Evolutionary conservation across 257 asterid species (phyloP).

Genomic region (Solanum ossicruentum): DNA sequence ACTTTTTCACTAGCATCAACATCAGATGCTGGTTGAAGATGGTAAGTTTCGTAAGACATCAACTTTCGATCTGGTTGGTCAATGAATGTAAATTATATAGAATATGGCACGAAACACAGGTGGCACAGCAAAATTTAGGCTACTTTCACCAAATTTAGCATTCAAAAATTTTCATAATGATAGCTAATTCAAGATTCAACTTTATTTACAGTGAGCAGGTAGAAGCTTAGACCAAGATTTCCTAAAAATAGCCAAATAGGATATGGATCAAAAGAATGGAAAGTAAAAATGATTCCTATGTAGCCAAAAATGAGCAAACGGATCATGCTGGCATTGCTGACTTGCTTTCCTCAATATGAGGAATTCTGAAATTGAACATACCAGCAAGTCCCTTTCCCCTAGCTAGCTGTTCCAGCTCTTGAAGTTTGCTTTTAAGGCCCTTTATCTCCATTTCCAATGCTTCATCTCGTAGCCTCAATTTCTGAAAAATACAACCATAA

Average conservation of each 20-base stretch:
- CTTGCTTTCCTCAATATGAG: constrained; percentile 16
- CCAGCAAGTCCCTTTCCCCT: constrained; percentile 31
- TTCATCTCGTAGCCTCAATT: constrained; percentile 24
- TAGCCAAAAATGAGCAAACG: not conserved
- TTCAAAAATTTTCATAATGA: not conserved
- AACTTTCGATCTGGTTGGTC: not conserved
- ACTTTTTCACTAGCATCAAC: not conserved
- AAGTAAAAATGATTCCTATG: not conserved
- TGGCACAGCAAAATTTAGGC: not conserved
- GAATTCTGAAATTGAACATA: constrained; percentile 16
- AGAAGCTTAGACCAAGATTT: not conserved
- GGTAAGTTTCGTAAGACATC: not conserved
- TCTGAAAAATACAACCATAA: constrained; percentile 11
- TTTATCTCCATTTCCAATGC: constrained; percentile 24
- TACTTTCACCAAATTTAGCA: not conserved
- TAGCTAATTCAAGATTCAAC: not conserved
- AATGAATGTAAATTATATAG: not conserved
- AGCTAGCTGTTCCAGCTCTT: constrained; percentile 33
- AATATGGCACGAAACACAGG: not conserved
- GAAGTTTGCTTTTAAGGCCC: constrained; percentile 15
- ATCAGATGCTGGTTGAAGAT: not conserved
- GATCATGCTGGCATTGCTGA: constrained; percentile 3
- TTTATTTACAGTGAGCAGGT: not conserved
- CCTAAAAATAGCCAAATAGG: not conserved
- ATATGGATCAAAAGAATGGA: constrained; percentile 6